A percentile compares a stretch with the other conserved stretches of the same genome.
Conservation (phyloP, 768 basidiomycete genomes). For the Pleurotus tuber-regium region DNA sequence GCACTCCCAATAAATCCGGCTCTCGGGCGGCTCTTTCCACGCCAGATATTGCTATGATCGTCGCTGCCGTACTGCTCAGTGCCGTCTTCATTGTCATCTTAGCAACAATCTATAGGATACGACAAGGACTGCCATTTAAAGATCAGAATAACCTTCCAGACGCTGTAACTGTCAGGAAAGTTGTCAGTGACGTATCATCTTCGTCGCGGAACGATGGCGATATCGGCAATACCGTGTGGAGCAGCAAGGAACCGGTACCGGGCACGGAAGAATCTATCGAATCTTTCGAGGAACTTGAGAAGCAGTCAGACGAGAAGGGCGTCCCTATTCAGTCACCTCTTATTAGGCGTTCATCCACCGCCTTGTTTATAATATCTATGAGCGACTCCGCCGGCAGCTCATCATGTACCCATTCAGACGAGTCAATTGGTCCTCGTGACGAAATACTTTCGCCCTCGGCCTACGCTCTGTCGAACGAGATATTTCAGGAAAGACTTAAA, state of each 20-base stretch:
- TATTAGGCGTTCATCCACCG: too few species aligned
- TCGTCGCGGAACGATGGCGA: not conserved
- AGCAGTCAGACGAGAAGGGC: not conserved
- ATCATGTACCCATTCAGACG: not conserved
- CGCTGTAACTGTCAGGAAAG: conserved; percentile 12
- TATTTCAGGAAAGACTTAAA: conserved; percentile 21
- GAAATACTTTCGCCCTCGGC: not conserved
- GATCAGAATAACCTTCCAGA: conserved; percentile 10
- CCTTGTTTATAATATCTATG: too few species aligned
- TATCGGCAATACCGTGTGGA: not conserved
- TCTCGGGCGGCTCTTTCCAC: too few species aligned
- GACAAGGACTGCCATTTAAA: too few species aligned
- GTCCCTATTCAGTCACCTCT: not conserved
- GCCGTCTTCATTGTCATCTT: conserved; percentile 7
- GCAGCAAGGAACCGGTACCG: too few species aligned
- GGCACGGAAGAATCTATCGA: too few species aligned
- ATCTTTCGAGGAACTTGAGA: too few species aligned
- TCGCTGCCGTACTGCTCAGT: conserved; percentile 2
- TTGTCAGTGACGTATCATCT: not conserved
- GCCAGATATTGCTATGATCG: not conserved
- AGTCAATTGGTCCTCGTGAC: not conserved
- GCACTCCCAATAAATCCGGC: too few species aligned
- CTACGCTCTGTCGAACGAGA: not conserved
- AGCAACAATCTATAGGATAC: not conserved
- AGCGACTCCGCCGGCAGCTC: too few species aligned